Conservation (phyloP, 805 yeast species). For the Teunomyces cretensis region DNA sequence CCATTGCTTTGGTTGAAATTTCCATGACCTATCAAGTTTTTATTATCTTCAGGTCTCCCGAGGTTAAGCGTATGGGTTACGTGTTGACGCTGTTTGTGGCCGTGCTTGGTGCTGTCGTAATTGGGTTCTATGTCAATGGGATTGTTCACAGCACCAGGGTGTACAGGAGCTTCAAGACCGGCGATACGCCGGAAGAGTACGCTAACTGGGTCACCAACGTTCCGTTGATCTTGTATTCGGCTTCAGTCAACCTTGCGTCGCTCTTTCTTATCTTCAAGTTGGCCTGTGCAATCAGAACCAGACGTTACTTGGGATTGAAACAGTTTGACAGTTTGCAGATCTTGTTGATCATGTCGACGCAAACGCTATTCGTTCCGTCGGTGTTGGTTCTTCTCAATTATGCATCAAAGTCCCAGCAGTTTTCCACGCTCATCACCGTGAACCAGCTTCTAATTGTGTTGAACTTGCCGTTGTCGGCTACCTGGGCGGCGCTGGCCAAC, state of each 20-base stretch:
- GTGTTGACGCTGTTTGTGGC: slow-evolving; percentile 38
- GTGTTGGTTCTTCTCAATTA: slow-evolving; percentile 60
- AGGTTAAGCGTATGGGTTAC: slow-evolving; percentile 42
- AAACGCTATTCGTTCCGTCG: slow-evolving; percentile 80
- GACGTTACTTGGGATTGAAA: slow-evolving; percentile 74
- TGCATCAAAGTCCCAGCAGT: slow-evolving; percentile 20
- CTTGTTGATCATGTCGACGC: slow-evolving; percentile 74
- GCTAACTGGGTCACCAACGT: slow-evolving; percentile 45
- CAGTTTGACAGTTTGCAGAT: slow-evolving; percentile 85
- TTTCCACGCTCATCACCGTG: slow-evolving; percentile 46
- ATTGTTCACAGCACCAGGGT: slow-evolving; percentile 44
- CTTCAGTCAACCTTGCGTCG: slow-evolving; percentile 64
- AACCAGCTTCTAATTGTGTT: slow-evolving; percentile 64
- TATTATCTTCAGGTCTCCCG: slow-evolving; percentile 65
- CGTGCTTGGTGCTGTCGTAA: slow-evolving; percentile 51
- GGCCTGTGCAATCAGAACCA: slow-evolving; percentile 61
- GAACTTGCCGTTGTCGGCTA: slow-evolving; percentile 77
- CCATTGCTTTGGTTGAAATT: slow-evolving; percentile 59
- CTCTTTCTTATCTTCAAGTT: slow-evolving; percentile 64
- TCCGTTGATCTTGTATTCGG: slow-evolving; percentile 64
- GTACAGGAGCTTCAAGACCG: slow-evolving; percentile 13
- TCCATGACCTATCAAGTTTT: slow-evolving; percentile 72
- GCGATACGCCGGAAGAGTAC: not conserved
- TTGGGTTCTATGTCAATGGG: slow-evolving; percentile 57
- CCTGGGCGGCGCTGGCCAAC: slow-evolving; percentile 82